These are phyloP conservation scores for Amylocystis lapponica DNA, from an alignment of 768 basidiomycete species.

Conservation along the genomic window DNA sequence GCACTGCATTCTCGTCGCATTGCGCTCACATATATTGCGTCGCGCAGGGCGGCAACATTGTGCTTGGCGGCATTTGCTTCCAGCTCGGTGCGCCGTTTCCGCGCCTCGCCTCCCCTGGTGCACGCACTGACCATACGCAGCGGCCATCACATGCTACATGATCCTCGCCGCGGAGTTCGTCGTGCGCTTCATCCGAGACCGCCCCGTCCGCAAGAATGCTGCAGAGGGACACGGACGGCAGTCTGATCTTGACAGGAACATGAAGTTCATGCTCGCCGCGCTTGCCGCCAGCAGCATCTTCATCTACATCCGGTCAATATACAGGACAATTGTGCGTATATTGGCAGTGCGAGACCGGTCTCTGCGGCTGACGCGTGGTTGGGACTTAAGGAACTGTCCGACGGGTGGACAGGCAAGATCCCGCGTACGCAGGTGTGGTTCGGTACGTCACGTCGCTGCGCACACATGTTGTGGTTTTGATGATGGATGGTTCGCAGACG, in stretches of 20 bases:
- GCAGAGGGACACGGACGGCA: not conserved
- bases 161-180: conserved; percentile 42
- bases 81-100: conserved; percentile 18
- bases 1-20: too few relatives aligned
- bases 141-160: conserved; percentile 28
- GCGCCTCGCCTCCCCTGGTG: not conserved
- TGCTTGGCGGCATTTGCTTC: conserved; percentile 24
- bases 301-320: conserved; percentile 34
- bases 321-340: conserved; percentile 36
- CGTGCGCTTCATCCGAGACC: conserved; percentile 30
- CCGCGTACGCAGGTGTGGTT: conserved; percentile 42
- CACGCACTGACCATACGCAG: not conserved
- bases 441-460: conserved; percentile 22
- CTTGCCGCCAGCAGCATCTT: conserved; percentile 19
- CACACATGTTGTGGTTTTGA: too few relatives aligned
- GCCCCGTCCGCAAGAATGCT: conserved; percentile 26
- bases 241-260: conserved; percentile 11
- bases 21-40: too few relatives aligned
- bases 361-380: not conserved
- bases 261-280: conserved; percentile 21
- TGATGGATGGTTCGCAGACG: not conserved
- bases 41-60: conserved; percentile 23
- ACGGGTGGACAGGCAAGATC: conserved; percentile 46
- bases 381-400: conserved; percentile 26
- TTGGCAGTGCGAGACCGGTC: too few relatives aligned